These are phyloP conservation scores for Marasmius tenuissimus DNA, from an alignment of 1,284 basidiomycete species.

Conservation along the genomic window DNA sequence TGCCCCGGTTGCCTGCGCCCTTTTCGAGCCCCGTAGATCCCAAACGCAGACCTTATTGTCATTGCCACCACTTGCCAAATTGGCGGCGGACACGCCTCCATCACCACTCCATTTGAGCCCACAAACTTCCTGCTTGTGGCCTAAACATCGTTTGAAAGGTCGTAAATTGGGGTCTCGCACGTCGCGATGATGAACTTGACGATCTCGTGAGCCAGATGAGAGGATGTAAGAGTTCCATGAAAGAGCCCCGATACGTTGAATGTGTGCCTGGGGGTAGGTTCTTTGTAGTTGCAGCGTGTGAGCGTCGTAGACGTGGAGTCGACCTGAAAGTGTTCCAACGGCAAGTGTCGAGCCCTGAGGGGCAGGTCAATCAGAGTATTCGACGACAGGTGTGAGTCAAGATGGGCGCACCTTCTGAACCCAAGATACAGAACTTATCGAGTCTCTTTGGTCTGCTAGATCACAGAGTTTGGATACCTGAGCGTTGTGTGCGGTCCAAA, in stretches of 20 bases:
- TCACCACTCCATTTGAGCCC: conserved; percentile 90
- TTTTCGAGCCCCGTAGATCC: conserved; percentile 72
- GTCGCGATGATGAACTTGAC: conserved; percentile 90
- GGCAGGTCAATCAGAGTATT: not conserved
- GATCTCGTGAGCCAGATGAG: conserved; percentile 90
- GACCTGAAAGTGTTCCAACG: conserved; percentile 86
- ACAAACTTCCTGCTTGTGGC: conserved; percentile 95
- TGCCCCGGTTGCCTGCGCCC: conserved; percentile 30
- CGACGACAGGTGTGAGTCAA: conserved; percentile 3
- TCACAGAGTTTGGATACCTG: conserved; percentile 93
- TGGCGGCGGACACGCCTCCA: conserved; percentile 55
- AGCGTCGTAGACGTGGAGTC: conserved; percentile 96
- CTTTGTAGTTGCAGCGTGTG: conserved; percentile 75
- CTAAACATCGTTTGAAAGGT: conserved; percentile 77
- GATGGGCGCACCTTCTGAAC: conserved; percentile 70
- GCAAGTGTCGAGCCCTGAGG: conserved; percentile 83
- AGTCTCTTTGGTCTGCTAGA: conserved; percentile 59
- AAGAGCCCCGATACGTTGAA: conserved; percentile 87
- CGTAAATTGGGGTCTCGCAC: conserved; percentile 73
- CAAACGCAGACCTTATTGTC: conserved; percentile 99
- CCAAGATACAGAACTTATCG: conserved; percentile 88
- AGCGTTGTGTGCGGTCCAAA: conserved; percentile 95
- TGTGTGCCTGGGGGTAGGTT: conserved; percentile 87
- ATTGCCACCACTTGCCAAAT: conserved; percentile 93
- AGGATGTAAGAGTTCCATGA: conserved; percentile 93